Evolutionary conservation across 2,329 filamentous ascomycete species (phyloP).

Genomic region (Dendryphion nanum): DNA sequence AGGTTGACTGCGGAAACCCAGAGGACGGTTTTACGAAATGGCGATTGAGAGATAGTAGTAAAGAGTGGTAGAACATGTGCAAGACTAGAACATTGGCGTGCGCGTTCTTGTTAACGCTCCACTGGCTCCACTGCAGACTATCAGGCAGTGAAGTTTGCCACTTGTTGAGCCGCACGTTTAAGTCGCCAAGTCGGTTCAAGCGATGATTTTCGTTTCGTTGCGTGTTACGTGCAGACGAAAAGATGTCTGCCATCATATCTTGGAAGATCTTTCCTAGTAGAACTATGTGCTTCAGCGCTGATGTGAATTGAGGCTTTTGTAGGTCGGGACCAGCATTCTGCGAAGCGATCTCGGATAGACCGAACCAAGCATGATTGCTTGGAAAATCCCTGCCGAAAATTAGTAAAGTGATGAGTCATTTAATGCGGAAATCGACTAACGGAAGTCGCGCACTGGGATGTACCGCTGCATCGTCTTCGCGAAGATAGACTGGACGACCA

Average conservation of each 20-base stretch:
- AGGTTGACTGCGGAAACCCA: neutral
- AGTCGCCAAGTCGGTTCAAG: neutral
- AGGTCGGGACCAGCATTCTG: neutral
- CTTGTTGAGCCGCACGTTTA: neutral
- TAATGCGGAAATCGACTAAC: neutral
- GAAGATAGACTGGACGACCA: conserved; percentile 1
- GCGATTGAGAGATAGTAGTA: neutral
- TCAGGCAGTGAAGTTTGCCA: neutral
- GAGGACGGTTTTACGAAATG: neutral
- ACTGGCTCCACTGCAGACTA: neutral
- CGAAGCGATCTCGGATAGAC: neutral
- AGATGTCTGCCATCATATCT: conserved; percentile 1
- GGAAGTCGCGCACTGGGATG: neutral
- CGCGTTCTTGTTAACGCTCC: conserved; percentile 1
- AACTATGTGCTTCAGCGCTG: neutral
- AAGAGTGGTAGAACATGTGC: neutral
- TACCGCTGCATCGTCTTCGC: conserved; percentile 1
- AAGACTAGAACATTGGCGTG: neutral
- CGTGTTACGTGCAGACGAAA: neutral
- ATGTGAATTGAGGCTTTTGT: neutral
- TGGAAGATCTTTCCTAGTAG: conserved; percentile 1
- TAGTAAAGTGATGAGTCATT: neutral
- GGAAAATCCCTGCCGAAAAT: conserved; percentile 1
- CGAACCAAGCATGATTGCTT: neutral
- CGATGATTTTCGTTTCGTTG: neutral